Conservation (phyloP, 768 basidiomycete genomes). For the Boletus rex-veris region DNA sequence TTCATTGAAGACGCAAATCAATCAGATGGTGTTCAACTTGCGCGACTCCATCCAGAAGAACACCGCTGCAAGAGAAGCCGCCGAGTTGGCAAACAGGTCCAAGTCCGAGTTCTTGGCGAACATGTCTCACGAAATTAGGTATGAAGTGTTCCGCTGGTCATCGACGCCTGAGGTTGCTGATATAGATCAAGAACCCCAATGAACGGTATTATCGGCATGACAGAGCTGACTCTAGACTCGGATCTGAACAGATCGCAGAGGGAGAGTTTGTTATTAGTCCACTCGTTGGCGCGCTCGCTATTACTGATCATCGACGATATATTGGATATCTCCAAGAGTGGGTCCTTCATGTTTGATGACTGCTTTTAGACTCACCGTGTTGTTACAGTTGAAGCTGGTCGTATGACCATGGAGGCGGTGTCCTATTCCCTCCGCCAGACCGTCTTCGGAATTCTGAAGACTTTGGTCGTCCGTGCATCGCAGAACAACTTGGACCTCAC, state of each 20-base stretch:
- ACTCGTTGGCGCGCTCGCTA: conserved; percentile 88
- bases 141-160: conserved; percentile 25
- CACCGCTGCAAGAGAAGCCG: conserved; percentile 93
- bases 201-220: conserved; percentile 99
- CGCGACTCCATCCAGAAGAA: conserved; percentile 98
- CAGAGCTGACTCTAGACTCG: conserved; percentile 93
- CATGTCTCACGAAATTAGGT: conserved; percentile 97
- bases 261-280: conserved; percentile 93
- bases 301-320: conserved; percentile 98
- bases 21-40: conserved; percentile 98
- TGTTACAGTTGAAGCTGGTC: conserved; percentile 86
- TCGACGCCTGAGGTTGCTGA: conserved; percentile 8
- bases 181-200: conserved; percentile 79
- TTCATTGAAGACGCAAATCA: conserved; percentile 97
- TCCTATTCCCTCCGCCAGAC: conserved; percentile 96
- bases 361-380: conserved; percentile 7
- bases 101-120: conserved; percentile 99
- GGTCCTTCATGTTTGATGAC: conserved; percentile 32
- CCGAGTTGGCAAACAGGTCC: conserved; percentile 94
- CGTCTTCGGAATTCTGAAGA: conserved; percentile 96
- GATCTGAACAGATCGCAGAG: conserved; percentile 92
- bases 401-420: conserved; percentile 99
- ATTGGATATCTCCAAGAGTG: conserved; percentile 99
- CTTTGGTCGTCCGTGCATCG: conserved; percentile 93
- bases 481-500: conserved; percentile 96